Evolutionary conservation across 176 grass and related monocot species (phyloP), one percentile per base, ranked within the genome.

Genomic region (Aegilops bicornis): DNA sequence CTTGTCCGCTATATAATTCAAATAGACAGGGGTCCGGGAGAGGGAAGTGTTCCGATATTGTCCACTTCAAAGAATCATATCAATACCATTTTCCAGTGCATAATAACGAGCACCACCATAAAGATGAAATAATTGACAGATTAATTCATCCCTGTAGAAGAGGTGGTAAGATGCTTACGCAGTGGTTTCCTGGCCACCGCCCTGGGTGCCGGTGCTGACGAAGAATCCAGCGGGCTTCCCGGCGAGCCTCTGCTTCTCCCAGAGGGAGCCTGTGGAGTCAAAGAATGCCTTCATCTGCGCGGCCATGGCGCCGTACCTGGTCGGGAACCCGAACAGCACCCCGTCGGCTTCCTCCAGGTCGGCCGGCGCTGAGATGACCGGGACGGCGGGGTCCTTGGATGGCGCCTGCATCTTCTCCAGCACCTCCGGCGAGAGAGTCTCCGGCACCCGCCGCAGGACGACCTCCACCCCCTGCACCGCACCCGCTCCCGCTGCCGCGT

Each of bases 211-310:
- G 8, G 94, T 96, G 87, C 91, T 94, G 85, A 96, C 89, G 70
- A 96, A 96, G 78, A 96, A 94, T 2, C 94, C 94, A 17, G 89
- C 91, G 4, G 94, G 94, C 79, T 96, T 96, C 10, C 94, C 91
- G 13, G 91, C 87, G 36, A 96, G 91, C 83, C 68, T 94, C 85
- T 96, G 94, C 69, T 88, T 65, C 67, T 93, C 84, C 94, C 94
- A 96, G 45, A 96, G 91, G 24, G 76, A 66, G 8, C 94, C 94
- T 0, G 94, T 96, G 79, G 94, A 96, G 69, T 96, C 94, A 48
- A 96, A 94, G 84, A 96, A 96, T 1, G 91, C 89, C 79, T 96
- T 96, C 94, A 96, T 96, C 84, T 96, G 94, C n/a, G 91, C 89
- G 33, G 94, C 91, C 94, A 96, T 96, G 73, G 94, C 48, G 76